These are phyloP conservation scores for Pharnaceum exiguum DNA, from an alignment of 148 eudicot species.

Conservation along the genomic window DNA sequence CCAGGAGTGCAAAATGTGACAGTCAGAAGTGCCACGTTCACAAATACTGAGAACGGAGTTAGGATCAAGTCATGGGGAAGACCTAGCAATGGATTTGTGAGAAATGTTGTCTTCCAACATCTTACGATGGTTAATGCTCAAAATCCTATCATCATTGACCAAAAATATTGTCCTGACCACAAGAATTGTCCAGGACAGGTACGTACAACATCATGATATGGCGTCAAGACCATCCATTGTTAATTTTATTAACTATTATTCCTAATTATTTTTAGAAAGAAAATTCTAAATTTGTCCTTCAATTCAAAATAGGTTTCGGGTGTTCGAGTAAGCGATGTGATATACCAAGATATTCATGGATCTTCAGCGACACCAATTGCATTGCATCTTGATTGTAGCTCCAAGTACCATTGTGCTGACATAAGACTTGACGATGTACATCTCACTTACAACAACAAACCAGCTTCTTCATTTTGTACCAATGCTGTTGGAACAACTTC, in stretches of 20 bases:
- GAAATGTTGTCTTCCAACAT: constrained; percentile 32
- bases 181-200: constrained; percentile 34
- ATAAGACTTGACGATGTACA: constrained; percentile 15
- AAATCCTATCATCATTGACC: constrained; percentile 49
- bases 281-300: too few species aligned
- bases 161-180: constrained; percentile 40
- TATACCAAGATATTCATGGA: constrained; percentile 41
- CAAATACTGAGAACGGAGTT: constrained; percentile 34
- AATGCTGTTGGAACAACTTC: constrained; percentile 6
- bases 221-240: too few species aligned
- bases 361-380: constrained; percentile 29
- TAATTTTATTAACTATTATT: too few species aligned
- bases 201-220: neutral
- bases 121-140: constrained; percentile 32
- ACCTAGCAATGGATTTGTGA: constrained; percentile 39
- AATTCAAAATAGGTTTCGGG: constrained; percentile 20
- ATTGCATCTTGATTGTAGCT: constrained; percentile 21
- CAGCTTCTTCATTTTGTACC: constrained; percentile 9
- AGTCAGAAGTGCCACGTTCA: constrained; percentile 28
- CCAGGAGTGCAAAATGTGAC: constrained; percentile 49
- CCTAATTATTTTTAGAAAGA: too few species aligned
- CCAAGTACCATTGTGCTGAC: constrained; percentile 11
- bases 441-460: constrained; percentile 6
- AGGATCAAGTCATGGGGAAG: constrained; percentile 53
- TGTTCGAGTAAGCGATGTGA: constrained; percentile 26